phyloP scores from a whole-genome alignment of 768 basidiomycete species.

The Cantharellus anzutake region DNA sequence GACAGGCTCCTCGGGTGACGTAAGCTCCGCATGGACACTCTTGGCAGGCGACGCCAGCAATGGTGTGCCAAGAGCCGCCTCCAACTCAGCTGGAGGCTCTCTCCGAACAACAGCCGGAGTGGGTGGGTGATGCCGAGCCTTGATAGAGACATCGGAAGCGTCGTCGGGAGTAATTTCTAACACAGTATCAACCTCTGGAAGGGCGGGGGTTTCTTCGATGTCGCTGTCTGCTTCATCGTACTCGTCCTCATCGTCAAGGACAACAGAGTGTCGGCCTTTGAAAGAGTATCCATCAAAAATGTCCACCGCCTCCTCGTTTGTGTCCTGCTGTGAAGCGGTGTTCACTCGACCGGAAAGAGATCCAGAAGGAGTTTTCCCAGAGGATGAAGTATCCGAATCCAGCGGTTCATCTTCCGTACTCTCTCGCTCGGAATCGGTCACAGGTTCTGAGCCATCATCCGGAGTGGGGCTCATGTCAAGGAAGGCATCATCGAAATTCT shows the following conservation, averaged over 20 bases:
- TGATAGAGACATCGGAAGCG: background rate
- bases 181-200: background rate
- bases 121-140: background rate
- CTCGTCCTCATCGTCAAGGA: constrained; percentile 43
- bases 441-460: constrained; percentile 26
- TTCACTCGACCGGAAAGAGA: no score
- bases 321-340: no score
- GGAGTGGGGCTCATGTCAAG: constrained; percentile 88
- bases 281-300: constrained; percentile 92
- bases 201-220: background rate
- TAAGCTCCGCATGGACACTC: background rate
- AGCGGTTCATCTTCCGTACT: constrained; percentile 13
- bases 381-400: constrained; percentile 51
- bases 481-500: constrained; percentile 96
- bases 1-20: background rate
- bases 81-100: background rate
- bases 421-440: constrained; percentile 11
- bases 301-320: constrained; percentile 28
- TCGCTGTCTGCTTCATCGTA: constrained; percentile 11
- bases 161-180: background rate
- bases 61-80: background rate
- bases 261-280: constrained; percentile 66
- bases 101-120: no score
- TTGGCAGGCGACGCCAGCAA: background rate
- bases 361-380: constrained; percentile 18